Conservation (phyloP, 176 grass and related monocot species). For the Carex littledalei region DNA sequence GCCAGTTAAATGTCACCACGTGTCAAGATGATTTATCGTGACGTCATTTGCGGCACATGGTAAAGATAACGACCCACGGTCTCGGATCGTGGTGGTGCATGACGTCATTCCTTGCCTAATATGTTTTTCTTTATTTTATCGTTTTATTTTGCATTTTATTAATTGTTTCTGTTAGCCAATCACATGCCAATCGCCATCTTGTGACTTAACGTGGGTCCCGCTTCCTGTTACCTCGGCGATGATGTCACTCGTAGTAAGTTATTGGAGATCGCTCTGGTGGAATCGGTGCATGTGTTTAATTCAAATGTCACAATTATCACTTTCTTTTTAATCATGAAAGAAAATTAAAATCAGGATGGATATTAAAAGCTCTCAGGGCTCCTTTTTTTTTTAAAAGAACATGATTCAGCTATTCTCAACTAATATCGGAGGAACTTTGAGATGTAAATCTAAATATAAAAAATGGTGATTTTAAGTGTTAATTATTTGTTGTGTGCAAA, state of each 20-base stretch:
- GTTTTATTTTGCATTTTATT: neutral
- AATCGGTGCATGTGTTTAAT: neutral
- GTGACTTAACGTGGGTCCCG: neutral
- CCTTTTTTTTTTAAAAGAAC: too few species aligned
- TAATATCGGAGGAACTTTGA: too few species aligned
- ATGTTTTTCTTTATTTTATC: neutral
- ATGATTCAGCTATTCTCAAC: too few species aligned
- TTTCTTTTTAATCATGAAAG: too few species aligned
- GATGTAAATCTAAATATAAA: too few species aligned
- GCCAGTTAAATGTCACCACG: neutral
- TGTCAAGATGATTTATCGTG: neutral
- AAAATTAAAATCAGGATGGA: too few species aligned
- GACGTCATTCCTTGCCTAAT: conserved; percentile 1
- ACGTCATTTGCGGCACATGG: conserved; percentile 2
- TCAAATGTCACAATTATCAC: neutral
- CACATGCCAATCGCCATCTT: neutral
- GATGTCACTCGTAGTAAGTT: neutral
- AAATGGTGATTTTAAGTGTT: too few species aligned
- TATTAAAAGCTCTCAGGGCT: too few species aligned
- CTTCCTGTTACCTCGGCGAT: conserved; percentile 6
- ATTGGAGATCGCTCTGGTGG: neutral
- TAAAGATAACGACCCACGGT: conserved; percentile 18
- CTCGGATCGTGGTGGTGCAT: neutral
- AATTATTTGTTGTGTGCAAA: too few species aligned
- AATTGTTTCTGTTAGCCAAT: neutral